Evolutionary conservation across 2,329 filamentous ascomycete species (phyloP), one percentile per base, ranked within the genome.

Genomic region (Fusarium solani-melongenae): DNA sequence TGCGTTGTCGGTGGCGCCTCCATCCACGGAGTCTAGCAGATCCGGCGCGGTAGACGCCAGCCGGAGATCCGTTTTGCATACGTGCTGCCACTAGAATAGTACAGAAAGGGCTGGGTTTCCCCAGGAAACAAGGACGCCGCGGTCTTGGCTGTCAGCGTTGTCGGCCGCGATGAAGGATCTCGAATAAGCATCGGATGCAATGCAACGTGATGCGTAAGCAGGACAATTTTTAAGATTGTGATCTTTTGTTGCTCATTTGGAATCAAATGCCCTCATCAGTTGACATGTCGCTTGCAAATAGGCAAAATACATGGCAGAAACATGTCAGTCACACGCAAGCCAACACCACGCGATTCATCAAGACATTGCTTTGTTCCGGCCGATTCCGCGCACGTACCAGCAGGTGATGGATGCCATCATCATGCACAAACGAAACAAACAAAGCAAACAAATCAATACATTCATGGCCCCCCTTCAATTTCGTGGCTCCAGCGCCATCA

Each of bases 401-500:
- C 49, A 53, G 27, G 49, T 53, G 49, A 53, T 53, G 15, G 27
- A 51, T 51, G 46, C 10, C 24, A 29, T 51, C 15, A 31, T 51
- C 8, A 53, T 53, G 49, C 27, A 53, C 17, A 53, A 53, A 31
- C 27, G 49, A 53, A 53, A 53, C 49, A 51, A 51, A 22, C 39
- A 61, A 61, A 53, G 27, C 27, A 53, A 39, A 36, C 11, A 6
- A 59, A 60, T 33, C 39, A 61, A 61, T 31, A 53, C 49, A 53
- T 53, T n/a, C 27, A 20, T 53, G 49, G 17, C 27, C 36, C 38
- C 56, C 51, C 34, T 9, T 24, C 11, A 29, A 58, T 58, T 34
- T 41, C 36, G 71, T 66, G 68, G 71, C 71, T 73, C 59, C 27
- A 69, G 2, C 44, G 38, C 63, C 67, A 44, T 53, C 24, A 66